phyloP scores from a whole-genome alignment of 2,329 filamentous ascomycete genomes.

The Cladosporium sp. region DNA sequence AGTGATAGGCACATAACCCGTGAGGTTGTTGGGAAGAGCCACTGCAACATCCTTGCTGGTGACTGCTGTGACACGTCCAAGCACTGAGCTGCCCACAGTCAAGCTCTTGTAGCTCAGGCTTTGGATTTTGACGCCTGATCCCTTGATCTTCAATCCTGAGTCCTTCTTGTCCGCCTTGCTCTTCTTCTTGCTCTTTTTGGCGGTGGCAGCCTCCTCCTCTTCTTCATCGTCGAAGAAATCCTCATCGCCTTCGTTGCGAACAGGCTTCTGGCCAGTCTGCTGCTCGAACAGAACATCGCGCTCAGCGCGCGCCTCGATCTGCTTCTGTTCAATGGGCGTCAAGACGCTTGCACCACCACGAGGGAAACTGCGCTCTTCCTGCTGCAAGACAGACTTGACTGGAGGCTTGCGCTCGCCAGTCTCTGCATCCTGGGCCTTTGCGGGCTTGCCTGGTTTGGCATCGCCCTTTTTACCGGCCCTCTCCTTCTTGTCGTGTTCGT shows the following conservation, averaged over 20 bases:
- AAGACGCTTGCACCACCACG: conserved; percentile 86
- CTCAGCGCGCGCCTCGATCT: conserved; percentile 90
- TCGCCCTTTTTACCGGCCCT: conserved; percentile 15
- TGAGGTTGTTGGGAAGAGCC: conserved; percentile 86
- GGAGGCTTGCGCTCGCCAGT: conserved; percentile 24
- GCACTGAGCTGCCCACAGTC: conserved; percentile 76
- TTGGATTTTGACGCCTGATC: conserved; percentile 63
- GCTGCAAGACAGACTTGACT: conserved; percentile 49
- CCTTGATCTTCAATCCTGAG: conserved; percentile 38
- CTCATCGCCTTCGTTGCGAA: conserved; percentile 43
- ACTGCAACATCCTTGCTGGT: conserved; percentile 73
- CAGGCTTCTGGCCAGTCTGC: conserved; percentile 53
- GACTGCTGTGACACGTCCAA: conserved; percentile 81
- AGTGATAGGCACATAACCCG: conserved; percentile 85
- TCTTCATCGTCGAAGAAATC: conserved; percentile 42
- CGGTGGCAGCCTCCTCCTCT: conserved; percentile 25
- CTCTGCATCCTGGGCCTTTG: conserved; percentile 19
- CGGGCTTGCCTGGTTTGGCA: conserved; percentile 20
- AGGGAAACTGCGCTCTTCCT: conserved; percentile 87
- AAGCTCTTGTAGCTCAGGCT: conserved; percentile 75
- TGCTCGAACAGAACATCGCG: conserved; percentile 89
- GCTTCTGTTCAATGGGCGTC: conserved; percentile 90
- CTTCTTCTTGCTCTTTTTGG: conserved; percentile 44
- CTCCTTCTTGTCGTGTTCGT: conserved; percentile 13
- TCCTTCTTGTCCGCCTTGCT: conserved; percentile 48